Evolutionary conservation across 768 basidiomycete species (phyloP), one percentile per base, ranked within the genome.

Genomic region (Mycena kentingensis): DNA sequence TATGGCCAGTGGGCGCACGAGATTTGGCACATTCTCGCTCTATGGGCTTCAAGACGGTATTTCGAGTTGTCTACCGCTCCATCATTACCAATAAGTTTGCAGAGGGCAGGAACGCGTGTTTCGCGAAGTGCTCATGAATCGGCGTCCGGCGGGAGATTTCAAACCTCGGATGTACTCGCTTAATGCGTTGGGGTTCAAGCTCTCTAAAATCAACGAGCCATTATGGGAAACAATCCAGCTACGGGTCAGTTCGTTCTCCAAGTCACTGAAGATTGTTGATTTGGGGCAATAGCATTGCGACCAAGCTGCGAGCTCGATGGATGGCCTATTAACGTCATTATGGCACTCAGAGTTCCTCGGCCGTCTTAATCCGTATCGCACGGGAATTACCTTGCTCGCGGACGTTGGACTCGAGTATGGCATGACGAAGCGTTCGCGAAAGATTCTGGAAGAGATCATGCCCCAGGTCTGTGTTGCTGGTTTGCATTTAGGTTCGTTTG

Each of bases 291-390:
- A 93, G 91, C 75, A 81, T 64, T 77, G 71, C 24, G 83, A 83
- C 50, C 85, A 91, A 71, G 79, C 79, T 7, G 73, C 83, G 19
- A 73, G 77, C 21, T 74, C 81, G 2, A 77, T 90, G 16, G 83
- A 90, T 25, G 79, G 81, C 35, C 72, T 93, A 22, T 70, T 94
- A 24, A 82, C 77, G 51, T 81, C 86, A 2, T 66, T 93, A 31
- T 93, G 90, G 88, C 77, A 87, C 52, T 82, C 90, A 0, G 90
- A 93, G 66, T 90, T 89, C 63, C 80, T 89, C 48, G 81, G 83
- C 47, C 80, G 85, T 49, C 80, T 84, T 61, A 75, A 77, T 15
- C 65, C 83, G 21, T 89, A 93, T 62, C 77, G 91, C 50, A 80
- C 82, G 3, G 85, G 81, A 1, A 76, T 88, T 27, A 77, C 88